Base-by-base conservation (phyloP, 768 basidiomycete species). In the Lentinula lateritia region DNA sequence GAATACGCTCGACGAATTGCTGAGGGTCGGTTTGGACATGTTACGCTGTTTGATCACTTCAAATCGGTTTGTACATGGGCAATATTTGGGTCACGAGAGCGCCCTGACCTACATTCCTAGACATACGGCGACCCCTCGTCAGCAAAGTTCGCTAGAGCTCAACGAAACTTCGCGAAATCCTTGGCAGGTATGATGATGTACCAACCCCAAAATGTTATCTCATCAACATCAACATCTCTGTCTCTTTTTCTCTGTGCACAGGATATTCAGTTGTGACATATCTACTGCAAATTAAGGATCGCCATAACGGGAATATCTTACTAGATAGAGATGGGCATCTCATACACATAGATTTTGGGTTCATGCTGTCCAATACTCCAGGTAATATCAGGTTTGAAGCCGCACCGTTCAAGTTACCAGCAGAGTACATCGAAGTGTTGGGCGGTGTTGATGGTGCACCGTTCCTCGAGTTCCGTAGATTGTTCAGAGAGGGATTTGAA, bases 331-430 rank as follows among this genome's bases (percentile, higher is more conserved):
- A 97, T 38, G 97, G 97, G 0, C 95, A 95, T 67, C 79, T 97
- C 23, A 89, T 97, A 53, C 93, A 99, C 72, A 99, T 99, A 63
- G 97, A 98, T 73, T 99, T 98, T 71, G 97, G 97, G 2, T 98
- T 98, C 77, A 96, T 98, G 82, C 81, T 98, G 38, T 90, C 90
- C 46, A 98, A 98, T 73, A 94, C 95, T 1, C 97, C 97, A 0
- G 96, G 96, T 18, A 96, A 96, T 71, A 90, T 99, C 64, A 92
- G 96, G 32, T 98, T 99, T 72, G 97, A 99, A 75, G 96, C 95
- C n/a, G 95, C 97, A 2, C 97, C 97, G 1, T 99, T 99, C 83
- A 99, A 99, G 73, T 76, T 98, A 12, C 88, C 95, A 7, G 79
- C 89, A 58, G 97, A 99, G 73, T 99, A 99, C 73, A 82, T 99